phyloP scores from a whole-genome alignment of 768 basidiomycete species.

The Crepidotus variabilis region DNA sequence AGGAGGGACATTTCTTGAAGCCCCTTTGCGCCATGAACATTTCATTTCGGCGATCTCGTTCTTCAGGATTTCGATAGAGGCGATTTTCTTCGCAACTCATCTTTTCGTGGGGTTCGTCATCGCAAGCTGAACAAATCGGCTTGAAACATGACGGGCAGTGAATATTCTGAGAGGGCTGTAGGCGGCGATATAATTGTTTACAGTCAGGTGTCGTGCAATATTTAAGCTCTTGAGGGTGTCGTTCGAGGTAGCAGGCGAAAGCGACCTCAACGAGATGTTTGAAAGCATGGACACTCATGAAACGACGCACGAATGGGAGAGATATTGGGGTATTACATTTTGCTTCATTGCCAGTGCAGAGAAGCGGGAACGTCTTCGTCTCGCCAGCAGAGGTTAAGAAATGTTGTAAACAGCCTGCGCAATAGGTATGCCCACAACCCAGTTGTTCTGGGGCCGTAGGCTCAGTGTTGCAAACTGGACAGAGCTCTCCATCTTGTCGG shows the following conservation, averaged over 20 bases:
- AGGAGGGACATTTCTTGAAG: constrained; percentile 45
- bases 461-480: constrained; percentile 54
- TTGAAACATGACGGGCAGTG: constrained; percentile 53
- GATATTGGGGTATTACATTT: constrained; percentile 51
- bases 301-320: constrained; percentile 44
- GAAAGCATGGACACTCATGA: constrained; percentile 49
- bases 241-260: constrained; percentile 51
- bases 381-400: constrained; percentile 40
- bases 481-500: constrained; percentile 21
- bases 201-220: constrained; percentile 46
- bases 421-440: constrained; percentile 47
- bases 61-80: constrained; percentile 29
- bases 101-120: constrained; percentile 46
- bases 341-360: constrained; percentile 60
- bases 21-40: constrained; percentile 34
- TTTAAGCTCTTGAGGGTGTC: constrained; percentile 51
- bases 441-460: constrained; percentile 29
- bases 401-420: constrained; percentile 43
- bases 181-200: constrained; percentile 27
- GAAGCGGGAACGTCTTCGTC: constrained; percentile 39
- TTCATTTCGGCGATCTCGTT: constrained; percentile 38
- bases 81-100: constrained; percentile 43
- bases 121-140: constrained; percentile 44
- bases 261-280: constrained; percentile 48
- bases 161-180: constrained; percentile 21